Conservation (phyloP, 306 rosid species). For the Delonix regia region DNA sequence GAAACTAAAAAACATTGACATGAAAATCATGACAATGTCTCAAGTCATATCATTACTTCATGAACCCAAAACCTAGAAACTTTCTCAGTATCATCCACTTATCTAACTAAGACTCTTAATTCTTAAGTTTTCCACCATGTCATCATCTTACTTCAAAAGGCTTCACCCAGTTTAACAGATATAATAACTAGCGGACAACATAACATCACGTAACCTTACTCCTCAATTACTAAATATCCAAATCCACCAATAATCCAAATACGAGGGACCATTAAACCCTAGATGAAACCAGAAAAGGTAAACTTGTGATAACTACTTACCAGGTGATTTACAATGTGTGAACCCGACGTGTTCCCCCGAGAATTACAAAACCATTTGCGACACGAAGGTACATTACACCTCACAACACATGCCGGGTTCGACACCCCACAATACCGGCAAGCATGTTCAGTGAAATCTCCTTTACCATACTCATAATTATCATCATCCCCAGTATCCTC, state of each 20-base stretch:
- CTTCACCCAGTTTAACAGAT: background rate
- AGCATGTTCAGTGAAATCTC: conserved; percentile 93
- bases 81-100: background rate
- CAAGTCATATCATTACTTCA: background rate
- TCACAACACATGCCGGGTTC: conserved; percentile 93
- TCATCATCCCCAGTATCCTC: conserved; percentile 97
- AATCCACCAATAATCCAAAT: conserved; percentile 13
- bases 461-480: conserved; percentile 74
- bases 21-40: background rate
- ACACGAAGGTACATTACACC: conserved; percentile 96
- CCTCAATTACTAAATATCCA: background rate
- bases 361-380: conserved; percentile 99
- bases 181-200: background rate
- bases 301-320: conserved; percentile 44
- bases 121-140: background rate
- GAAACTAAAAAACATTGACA: background rate
- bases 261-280: background rate
- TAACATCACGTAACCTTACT: background rate
- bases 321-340: conserved; percentile 95
- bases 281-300: background rate
- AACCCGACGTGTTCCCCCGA: conserved; percentile 94
- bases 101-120: background rate
- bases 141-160: background rate
- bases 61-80: background rate
- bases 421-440: conserved; percentile 97